Evolutionary conservation across 1,284 basidiomycete genomes (phyloP), one percentile per base, ranked within the genome.

Genomic region (Rhodotorula mucilaginosa): DNA sequence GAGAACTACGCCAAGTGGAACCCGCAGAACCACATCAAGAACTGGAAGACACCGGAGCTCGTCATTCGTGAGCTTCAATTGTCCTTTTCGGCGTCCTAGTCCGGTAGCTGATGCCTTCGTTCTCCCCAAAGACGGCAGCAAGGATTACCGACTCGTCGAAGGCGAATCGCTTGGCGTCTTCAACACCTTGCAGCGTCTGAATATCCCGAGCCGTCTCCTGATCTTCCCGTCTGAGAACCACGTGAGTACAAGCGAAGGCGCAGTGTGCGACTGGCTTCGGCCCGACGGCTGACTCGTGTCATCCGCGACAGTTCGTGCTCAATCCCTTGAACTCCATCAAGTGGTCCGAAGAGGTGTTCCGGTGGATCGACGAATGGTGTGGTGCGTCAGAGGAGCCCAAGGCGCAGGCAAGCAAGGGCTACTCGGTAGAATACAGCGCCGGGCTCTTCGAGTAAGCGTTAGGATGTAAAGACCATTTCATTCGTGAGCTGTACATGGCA

Each of bases 261-360:
- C 12, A 8, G 39, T 12, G 39, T 44, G 39, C 39, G 39, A 44
- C 39, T 34, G 4, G 39, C 7, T 10, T 13, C 12, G 39, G 12
- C 39, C 39, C 10, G 7, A 44, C 39, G 60, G 21, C 51, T 34
- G 23, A 29, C n/a, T 19, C 46, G 49, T 44, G 5, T 34, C 31
- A 23, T 46, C 12, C 44, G 6, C 54, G 54, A 44, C 63, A 64
- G 63, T 63, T 80, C 78, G 80, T 82, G 2, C 78, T 83, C 59
- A 81, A 82, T 60, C 77, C 83, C 0, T 70, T 73, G 39, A 84
- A 84, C 78, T 81, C 81, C 58, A 58, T 90, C 78, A 90, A 90
- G 81, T 93, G 90, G 89, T 90, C 95, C 80, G 84, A 89, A 75
- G 94, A 97, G 80, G 89, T 97, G 8, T 89, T 96, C 82, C 84